phyloP scores from a whole-genome alignment of 495 filamentous ascomycete species.

The Tuber melanosporum region DNA sequence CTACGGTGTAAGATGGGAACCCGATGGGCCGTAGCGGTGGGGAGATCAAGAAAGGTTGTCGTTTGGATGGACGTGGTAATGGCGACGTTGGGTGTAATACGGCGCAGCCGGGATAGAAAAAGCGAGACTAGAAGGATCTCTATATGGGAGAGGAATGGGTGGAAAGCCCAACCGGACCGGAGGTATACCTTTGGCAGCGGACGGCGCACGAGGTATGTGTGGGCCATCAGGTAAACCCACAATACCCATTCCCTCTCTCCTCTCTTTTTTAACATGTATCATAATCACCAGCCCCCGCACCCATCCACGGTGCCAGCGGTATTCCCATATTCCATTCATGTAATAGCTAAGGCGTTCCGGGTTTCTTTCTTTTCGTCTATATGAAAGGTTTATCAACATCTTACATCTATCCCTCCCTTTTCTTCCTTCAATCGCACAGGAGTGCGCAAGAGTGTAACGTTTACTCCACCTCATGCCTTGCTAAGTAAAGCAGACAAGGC shows the following conservation, averaged over 20 bases:
- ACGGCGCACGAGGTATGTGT: not conserved
- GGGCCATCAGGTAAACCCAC: not conserved
- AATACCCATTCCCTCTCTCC: not conserved
- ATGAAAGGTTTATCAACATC: not conserved
- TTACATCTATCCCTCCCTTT: not conserved
- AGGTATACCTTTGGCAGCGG: not conserved
- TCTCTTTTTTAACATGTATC: not conserved
- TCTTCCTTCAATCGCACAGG: not conserved
- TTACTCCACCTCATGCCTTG: not conserved
- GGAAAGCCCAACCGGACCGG: not conserved
- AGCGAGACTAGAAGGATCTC: not conserved
- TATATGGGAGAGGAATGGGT: not conserved
- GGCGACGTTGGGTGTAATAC: not conserved
- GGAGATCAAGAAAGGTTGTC: not conserved
- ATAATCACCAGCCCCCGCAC: not conserved
- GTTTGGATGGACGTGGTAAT: not conserved
- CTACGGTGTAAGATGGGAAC: not conserved
- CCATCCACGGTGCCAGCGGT: not conserved
- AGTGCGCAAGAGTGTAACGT: not conserved
- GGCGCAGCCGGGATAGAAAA: not conserved
- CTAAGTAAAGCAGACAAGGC: no score
- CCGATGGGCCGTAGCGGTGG: not conserved
- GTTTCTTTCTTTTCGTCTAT: not conserved
- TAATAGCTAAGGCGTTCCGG: not conserved
- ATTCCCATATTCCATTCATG: not conserved